phyloP scores from a whole-genome alignment of 1,284 basidiomycete species.

The Phlebopus sp. region DNA sequence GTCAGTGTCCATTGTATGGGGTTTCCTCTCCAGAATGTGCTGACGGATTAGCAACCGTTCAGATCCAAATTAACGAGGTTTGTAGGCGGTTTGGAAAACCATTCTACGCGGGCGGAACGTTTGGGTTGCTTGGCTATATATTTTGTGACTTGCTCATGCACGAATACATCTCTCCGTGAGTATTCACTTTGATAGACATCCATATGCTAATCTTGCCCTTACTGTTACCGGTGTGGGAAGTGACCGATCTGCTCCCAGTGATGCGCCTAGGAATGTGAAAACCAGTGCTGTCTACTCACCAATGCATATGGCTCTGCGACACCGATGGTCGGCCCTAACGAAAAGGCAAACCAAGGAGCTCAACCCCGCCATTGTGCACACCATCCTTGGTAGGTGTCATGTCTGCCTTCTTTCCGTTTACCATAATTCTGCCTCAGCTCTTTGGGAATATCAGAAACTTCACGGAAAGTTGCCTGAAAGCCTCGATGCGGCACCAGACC shows the following conservation, averaged over 20 bases:
- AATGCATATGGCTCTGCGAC: conserved; percentile 61
- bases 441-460: conserved; percentile 79
- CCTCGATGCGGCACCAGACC: conserved; percentile 47
- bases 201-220: conserved; percentile 12
- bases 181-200: conserved; percentile 15
- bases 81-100: conserved; percentile 71
- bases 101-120: conserved; percentile 87
- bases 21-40: conserved; percentile 8
- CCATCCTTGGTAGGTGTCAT: conserved; percentile 62
- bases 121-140: conserved; percentile 91
- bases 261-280: conserved; percentile 63
- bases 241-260: conserved; percentile 61
- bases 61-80: conserved; percentile 77
- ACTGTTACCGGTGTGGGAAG: conserved; percentile 33
- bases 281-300: conserved; percentile 65
- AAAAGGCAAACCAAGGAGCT: conserved; percentile 76
- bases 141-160: conserved; percentile 90
- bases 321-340: conserved; percentile 68
- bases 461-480: conserved; percentile 61
- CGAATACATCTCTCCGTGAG: conserved; percentile 81
- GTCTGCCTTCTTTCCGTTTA: conserved; percentile 14
- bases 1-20: conserved; percentile 46
- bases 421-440: conserved; percentile 43
- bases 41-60: conserved; percentile 14
- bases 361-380: conserved; percentile 69